Base-by-base conservation (phyloP, 2,329 filamentous ascomycete species). In the Neopestalotiopsis sp. region DNA sequence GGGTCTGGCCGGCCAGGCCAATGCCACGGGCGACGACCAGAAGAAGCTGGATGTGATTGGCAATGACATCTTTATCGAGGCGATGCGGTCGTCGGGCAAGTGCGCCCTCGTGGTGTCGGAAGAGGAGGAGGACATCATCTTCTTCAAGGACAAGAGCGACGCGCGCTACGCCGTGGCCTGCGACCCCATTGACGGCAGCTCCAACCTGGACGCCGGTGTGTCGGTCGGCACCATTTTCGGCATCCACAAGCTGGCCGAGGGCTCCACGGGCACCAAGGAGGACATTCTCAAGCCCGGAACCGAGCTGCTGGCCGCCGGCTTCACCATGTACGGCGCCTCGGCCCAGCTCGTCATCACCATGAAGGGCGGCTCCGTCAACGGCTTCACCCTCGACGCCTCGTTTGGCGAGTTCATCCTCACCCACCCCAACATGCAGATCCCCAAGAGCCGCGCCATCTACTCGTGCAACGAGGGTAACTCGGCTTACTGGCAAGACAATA, bases 21-120 rank as follows among this genome's bases (percentile, higher is more conserved):
- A 99, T 84, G 94, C 88, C 67, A 98, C 96, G 3, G 96, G 96
- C 73, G 96, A 99, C 82, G 96, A 98, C 81, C 96, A 99, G 82
- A 99, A 99, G 90, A 99, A 99, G 86, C 93, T 99, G 71, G 96
- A 99, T 80, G 95, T 99, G 70, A 98, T 99, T 79, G 95, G 95
- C 81, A 98, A 99, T 81, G 96, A 99, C 80, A 88, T 99, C 76
- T 99, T 99, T 85, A 93, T 99, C 78, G 91, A 94, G 71, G 93
- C 95, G 72, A 98, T 99, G 96, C 90, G 90, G 75, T 95, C 94
- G 66, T 97, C 93, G 34, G 95, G 94, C 76, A 95, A 94, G 82
- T 96, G 95, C 80, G 91, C 94, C 66, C 85, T 98, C 69, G 86
- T 99, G 45, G 95, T 99, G n/a, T 99, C 96, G 0, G 96, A 99